Base-by-base conservation (phyloP, 805 yeast genomes). In the Candida nanaspora region DNA sequence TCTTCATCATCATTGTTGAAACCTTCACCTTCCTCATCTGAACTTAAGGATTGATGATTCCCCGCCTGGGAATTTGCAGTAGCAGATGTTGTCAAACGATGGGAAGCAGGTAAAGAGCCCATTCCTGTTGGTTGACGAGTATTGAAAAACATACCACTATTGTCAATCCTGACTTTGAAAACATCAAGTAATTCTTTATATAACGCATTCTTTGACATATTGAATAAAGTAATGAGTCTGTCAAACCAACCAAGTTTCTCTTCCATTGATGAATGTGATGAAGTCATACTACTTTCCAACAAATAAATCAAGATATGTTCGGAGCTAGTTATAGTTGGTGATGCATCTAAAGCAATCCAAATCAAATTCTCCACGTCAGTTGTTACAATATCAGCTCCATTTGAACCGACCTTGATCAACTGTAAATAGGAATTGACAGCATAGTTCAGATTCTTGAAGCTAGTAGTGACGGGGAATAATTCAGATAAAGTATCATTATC, bases 391-490 rank as follows among this genome's bases (percentile, higher is more conserved):
- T 32, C 33, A 15, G 41, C 20, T 18, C 43, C 35, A 22, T 44
- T 45, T 14, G 42, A 33, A 16, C 46, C 47, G 9, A 63, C 41
- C 35, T 56, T 61, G 14, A 59, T 37, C 8, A 56, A 37, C 42
- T 63, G 66, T 27, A 51, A 43, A 33, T 49, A 51, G 0, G 65
- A 53, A 25, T 55, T 56, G 29, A 61, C 28, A 1, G 62, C 56
- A 34, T 57, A 38, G 7, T 39, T 41, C 47, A 56, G 47, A 32
- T 54, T 46, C 25, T 38, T 41, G 13, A 42, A 55, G 59, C 53
- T 63, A 40, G 61, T 61, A 40, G 53, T 67, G 51, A 48, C 40
- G 1, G 65, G 65, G 41, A 50, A 62, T 31, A 69, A 47, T 25
- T 54, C 55, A 16, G 46, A 37, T 8, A 49, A 46, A 8, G 50